Evolutionary conservation across 2,329 filamentous ascomycete species (phyloP).

Genomic region (Alternaria viburni): DNA sequence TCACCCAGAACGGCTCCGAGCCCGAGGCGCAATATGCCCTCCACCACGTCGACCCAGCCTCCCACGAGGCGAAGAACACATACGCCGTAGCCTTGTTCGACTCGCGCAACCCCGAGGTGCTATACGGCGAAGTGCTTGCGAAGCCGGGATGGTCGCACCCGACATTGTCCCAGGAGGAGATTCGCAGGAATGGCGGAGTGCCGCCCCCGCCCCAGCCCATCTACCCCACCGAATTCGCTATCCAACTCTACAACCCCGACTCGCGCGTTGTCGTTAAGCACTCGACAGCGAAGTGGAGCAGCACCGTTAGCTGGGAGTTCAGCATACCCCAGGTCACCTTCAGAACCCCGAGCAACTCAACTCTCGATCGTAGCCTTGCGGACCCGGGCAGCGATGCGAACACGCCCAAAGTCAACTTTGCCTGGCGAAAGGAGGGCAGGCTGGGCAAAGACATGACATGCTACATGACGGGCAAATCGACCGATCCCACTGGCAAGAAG

Average conservation of each 20-base stretch:
- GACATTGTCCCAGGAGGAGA: conserved; percentile 78
- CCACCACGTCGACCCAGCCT: conserved; percentile 74
- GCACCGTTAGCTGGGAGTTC: conserved; percentile 85
- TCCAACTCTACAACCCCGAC: conserved; percentile 94
- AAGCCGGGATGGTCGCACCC: conserved; percentile 86
- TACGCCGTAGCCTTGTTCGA: conserved; percentile 89
- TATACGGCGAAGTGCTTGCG: conserved; percentile 86
- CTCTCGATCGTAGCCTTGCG: conserved; percentile 74
- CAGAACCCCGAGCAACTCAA: conserved; percentile 76
- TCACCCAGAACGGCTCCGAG: conserved; percentile 78
- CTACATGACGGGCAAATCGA: conserved; percentile 79
- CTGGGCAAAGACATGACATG: conserved; percentile 88
- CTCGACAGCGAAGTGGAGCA: conserved; percentile 79
- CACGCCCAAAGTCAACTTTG: conserved; percentile 79
- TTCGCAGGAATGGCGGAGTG: conserved; percentile 71
- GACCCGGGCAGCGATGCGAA: conserved; percentile 60
- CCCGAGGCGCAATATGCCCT: conserved; percentile 81
- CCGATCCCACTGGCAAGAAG: conserved; percentile 68
- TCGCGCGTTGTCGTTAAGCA: conserved; percentile 75
- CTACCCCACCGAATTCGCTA: conserved; percentile 77
- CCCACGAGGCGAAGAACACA: conserved; percentile 74
- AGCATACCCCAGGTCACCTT: conserved; percentile 89
- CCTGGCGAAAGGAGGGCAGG: conserved; percentile 87
- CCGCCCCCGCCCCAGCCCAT: conserved; percentile 72
- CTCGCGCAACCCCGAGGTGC: conserved; percentile 76